Evolutionary conservation across 1,139 yeast genomes (phyloP), one percentile per base, ranked within the genome.

Genomic region (Arxiozyma heterogenica): DNA sequence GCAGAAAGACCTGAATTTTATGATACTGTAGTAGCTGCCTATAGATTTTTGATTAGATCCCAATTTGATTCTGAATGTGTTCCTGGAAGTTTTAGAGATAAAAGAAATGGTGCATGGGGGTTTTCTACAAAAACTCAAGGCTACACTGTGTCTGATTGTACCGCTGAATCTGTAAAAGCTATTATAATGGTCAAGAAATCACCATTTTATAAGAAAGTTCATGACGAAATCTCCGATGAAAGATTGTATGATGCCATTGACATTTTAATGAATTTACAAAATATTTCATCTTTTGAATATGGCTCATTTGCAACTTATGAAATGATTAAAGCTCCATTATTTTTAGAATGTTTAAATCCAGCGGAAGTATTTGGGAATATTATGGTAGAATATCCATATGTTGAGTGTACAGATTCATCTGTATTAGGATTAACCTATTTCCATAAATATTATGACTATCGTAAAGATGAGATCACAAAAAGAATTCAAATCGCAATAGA

Each of bases 281-380:
- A 91, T 68, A 71, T 79, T n/a, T 95, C 86, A 0, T 73, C 76
- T 7, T 86, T 84, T 67, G 95, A 91, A 61, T 85, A 78, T 67
- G 98, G 98, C 0, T 88, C 98, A 0, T 94, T 90, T 71, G 86
- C 98, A 0, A 81, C 97, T 0, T 94, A 94, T 67, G 99, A 94
- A 67, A 78, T 75, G 54, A 93, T 89, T 58, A 83, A 90, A 60
- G 90, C 96, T 0, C 81, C 96, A 0, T 81, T 89, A n/a, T 61
- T 82, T 49, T 68, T 94, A 58, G 94, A 94, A 66, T 65, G 72
- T 51, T 73, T 94, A 58, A 93, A 93, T 63, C 98, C 98, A 0
- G 98, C 98, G 0, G 98, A 94, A 68, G 98, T 94, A 0, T 94
- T 94, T 72, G 96, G 95, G 57, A 90, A 93, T 62, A 94, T 94